phyloP scores from a whole-genome alignment of 345 rosid species.

The Pelargonium nanum region DNA sequence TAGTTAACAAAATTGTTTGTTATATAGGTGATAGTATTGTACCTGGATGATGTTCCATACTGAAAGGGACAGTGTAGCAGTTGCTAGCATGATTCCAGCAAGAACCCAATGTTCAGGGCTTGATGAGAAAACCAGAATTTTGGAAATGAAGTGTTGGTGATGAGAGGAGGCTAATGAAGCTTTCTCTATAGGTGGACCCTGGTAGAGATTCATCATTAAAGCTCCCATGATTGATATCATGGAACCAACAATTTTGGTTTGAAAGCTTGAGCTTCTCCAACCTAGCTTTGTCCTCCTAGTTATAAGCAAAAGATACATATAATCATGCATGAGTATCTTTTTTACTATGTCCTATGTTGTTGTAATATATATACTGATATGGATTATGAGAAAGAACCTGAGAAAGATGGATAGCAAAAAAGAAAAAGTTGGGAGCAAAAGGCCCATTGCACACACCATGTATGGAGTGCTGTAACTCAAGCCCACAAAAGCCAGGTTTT shows the following conservation, averaged over 20 bases:
- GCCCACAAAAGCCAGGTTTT: constrained; percentile 60
- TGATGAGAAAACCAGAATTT: constrained; percentile 42
- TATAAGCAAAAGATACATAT: no score
- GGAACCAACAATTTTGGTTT: constrained; percentile 38
- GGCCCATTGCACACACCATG: constrained; percentile 81
- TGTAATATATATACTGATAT: no score
- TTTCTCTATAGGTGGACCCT: constrained; percentile 43
- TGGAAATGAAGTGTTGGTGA: constrained; percentile 19
- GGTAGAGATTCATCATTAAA: constrained; percentile 34
- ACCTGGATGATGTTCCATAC: constrained; percentile 69
- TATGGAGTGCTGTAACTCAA: constrained; percentile 64
- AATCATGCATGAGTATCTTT: no score
- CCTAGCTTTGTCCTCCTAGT: constrained; percentile 42
- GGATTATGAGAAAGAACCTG: constrained; percentile 32
- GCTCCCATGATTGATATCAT: constrained; percentile 49
- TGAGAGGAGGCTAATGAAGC: constrained; percentile 22
- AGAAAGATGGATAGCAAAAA: constrained; percentile 45
- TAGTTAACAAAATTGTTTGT: background rate
- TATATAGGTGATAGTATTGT: background rate
- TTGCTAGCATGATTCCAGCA: constrained; percentile 60
- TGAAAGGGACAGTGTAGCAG: constrained; percentile 47
- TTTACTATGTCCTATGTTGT: no score
- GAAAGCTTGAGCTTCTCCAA: constrained; percentile 38
- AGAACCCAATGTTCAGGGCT: constrained; percentile 54
- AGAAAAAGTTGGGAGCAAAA: constrained; percentile 48